These are phyloP conservation scores for Austropuccinia psidii DNA, from an alignment of 1,284 basidiomycete species.

Conservation along the genomic window DNA sequence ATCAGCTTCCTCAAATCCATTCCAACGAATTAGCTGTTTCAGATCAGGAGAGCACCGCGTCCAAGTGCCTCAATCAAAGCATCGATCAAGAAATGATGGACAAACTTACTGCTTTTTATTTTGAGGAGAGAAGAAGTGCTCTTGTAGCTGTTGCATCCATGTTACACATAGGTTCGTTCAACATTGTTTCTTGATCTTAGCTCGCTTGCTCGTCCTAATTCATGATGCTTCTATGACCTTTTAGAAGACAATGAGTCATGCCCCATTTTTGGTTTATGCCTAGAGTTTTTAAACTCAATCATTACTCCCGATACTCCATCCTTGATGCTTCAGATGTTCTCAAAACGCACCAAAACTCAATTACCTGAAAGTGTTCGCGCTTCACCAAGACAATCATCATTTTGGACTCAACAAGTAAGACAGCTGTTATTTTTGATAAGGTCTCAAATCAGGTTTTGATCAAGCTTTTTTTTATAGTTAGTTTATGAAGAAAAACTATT, in stretches of 20 bases:
- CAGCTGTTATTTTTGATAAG: not conserved
- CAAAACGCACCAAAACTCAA: slow-evolving; percentile 21
- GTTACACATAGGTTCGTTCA: slow-evolving; percentile 16
- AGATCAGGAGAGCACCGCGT: not conserved
- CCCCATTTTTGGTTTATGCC: slow-evolving; percentile 18
- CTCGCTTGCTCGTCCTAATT: not conserved
- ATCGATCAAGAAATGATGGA: slow-evolving; percentile 11
- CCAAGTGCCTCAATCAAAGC: not conserved
- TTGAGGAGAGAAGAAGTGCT: slow-evolving; percentile 33
- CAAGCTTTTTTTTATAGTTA: slow-evolving; percentile 2
- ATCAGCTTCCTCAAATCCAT: not conserved
- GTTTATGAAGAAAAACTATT: slow-evolving; percentile 31
- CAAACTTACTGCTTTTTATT: slow-evolving; percentile 28
- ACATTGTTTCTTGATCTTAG: not conserved
- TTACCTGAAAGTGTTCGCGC: slow-evolving; percentile 12
- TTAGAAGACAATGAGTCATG: slow-evolving; percentile 31
- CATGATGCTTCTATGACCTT: not conserved
- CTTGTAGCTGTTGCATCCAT: slow-evolving; percentile 24
- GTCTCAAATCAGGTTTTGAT: slow-evolving; percentile 2
- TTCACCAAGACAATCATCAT: slow-evolving; percentile 23
- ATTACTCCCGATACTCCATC: slow-evolving; percentile 19
- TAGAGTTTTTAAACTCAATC: slow-evolving; percentile 17
- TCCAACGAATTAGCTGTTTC: not conserved
- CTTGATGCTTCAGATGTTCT: slow-evolving; percentile 11
- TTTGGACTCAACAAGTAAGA: slow-evolving; percentile 34